Percentiles rank a stretch among this genome's conserved stretches.
Evolutionary conservation across 495 filamentous ascomycete species (phyloP).

Genomic region (Penicillium desertorum): DNA sequence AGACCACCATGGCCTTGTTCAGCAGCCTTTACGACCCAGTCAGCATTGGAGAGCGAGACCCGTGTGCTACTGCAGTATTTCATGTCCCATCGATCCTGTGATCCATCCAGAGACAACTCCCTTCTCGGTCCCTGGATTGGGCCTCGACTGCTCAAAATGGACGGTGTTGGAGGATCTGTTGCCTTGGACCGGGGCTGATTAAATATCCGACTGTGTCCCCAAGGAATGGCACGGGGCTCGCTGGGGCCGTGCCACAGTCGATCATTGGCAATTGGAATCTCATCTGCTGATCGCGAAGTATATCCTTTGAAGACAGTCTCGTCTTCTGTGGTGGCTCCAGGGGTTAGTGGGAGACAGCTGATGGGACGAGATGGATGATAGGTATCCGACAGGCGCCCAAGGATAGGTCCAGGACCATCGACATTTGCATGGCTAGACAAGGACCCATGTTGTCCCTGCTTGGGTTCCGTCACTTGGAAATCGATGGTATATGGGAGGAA

Average conservation of each 20-base stretch:
- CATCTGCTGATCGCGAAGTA: constrained; percentile 35
- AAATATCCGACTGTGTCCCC: constrained; percentile 60
- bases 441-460: constrained; percentile 23
- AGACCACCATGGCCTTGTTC: constrained; percentile 87
- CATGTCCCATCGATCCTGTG: constrained; percentile 2
- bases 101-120: constrained; percentile 13
- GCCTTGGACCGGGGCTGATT: constrained; percentile 74
- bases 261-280: constrained; percentile 30
- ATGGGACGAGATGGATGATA: constrained; percentile 24
- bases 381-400: constrained; percentile 28
- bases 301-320: constrained; percentile 58
- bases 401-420: constrained; percentile 40
- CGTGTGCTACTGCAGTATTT: constrained; percentile 43
- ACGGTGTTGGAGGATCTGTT: constrained; percentile 62
- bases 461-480: constrained; percentile 28
- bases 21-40: constrained; percentile 75
- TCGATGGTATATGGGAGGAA: constrained; percentile 45
- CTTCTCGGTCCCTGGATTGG: constrained; percentile 24
- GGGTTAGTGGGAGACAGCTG: constrained; percentile 51
- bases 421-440: constrained; percentile 29
- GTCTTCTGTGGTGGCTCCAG: constrained; percentile 57
- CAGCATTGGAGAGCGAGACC: constrained; percentile 56
- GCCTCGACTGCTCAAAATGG: constrained; percentile 59
- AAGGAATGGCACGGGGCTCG: constrained; percentile 62
- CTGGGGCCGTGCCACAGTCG: constrained; percentile 47